Evolutionary conservation across 2,329 filamentous ascomycete genomes (phyloP).

Genomic region (Tolypocladium ophioglossoides): DNA sequence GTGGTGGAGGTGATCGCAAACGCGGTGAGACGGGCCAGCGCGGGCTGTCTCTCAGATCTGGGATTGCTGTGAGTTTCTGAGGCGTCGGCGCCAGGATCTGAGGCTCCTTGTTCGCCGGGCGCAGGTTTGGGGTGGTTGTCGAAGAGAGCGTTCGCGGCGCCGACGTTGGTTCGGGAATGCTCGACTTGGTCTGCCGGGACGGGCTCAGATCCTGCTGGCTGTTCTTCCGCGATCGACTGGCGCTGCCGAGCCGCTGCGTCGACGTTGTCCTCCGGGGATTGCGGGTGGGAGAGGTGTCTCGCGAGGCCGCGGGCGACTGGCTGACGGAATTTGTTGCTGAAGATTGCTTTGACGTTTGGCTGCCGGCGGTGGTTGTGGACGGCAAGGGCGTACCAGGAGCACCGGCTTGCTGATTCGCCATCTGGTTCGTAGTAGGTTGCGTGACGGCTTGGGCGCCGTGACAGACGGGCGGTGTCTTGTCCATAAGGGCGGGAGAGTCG

Average conservation of each 20-base stretch:
- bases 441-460: conserved; percentile 7
- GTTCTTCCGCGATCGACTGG: conserved; percentile 50
- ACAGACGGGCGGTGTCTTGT: conserved; percentile 18
- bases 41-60: conserved; percentile 46
- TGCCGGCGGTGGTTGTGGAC: conserved; percentile 11
- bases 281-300: conserved; percentile 38
- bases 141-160: conserved; percentile 60
- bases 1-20: conserved; percentile 65
- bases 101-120: conserved; percentile 49
- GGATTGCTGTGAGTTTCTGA: conserved; percentile 44
- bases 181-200: conserved; percentile 38
- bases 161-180: conserved; percentile 48
- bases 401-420: conserved; percentile 7
- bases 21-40: conserved; percentile 72
- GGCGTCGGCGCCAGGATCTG: conserved; percentile 51
- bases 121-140: conserved; percentile 55
- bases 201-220: conserved; percentile 56
- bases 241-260: conserved; percentile 23
- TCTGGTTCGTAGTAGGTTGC: conserved; percentile 7
- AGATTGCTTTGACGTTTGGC: conserved; percentile 23
- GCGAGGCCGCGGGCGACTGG: conserved; percentile 26
- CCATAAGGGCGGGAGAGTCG: conserved; percentile 20
- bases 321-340: conserved; percentile 24
- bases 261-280: conserved; percentile 25
- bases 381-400: conserved; percentile 3